phyloP scores from a whole-genome alignment of 805 yeast species.

The Wickerhamiella dianesei region DNA sequence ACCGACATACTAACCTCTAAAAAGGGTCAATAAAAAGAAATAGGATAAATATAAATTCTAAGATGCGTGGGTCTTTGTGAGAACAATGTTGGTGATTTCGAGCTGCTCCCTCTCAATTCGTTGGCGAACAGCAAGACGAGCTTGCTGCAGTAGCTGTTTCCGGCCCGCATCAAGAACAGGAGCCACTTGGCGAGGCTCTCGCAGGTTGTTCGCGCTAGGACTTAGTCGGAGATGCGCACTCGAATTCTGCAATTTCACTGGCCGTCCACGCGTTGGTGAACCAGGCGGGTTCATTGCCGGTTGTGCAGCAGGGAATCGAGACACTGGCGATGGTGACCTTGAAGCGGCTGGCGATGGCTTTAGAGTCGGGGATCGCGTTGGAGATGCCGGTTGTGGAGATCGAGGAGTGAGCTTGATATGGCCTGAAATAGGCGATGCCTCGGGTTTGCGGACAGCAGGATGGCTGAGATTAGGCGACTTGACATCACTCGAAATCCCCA shows the following conservation, averaged over 20 bases:
- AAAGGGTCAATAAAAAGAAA: neutral
- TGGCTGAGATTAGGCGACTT: slow-evolving; percentile 4
- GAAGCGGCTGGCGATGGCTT: neutral
- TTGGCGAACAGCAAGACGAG: slow-evolving; percentile 18
- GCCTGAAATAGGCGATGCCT: neutral
- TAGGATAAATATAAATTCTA: neutral
- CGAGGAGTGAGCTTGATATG: slow-evolving; percentile 11
- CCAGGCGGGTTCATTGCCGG: slow-evolving; percentile 12
- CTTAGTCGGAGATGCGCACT: slow-evolving; percentile 9
- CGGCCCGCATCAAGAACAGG: slow-evolving; percentile 15
- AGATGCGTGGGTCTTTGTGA: neutral
- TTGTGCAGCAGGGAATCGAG: slow-evolving; percentile 20
- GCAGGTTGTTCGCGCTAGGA: slow-evolving; percentile 4
- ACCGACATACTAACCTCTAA: no score
- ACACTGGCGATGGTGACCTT: neutral
- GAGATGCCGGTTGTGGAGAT: slow-evolving; percentile 17
- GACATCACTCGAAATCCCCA: slow-evolving; percentile 1
- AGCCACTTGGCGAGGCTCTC: slow-evolving; percentile 4
- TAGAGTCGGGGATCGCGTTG: slow-evolving; percentile 11
- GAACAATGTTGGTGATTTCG: neutral
- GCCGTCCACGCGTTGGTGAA: slow-evolving; percentile 7
- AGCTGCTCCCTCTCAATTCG: slow-evolving; percentile 16
- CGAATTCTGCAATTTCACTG: neutral
- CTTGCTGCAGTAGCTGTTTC: slow-evolving; percentile 18
- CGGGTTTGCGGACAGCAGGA: slow-evolving; percentile 5